A percentile compares a stretch with the other conserved stretches of the same genome.
These are phyloP conservation scores for Solanum appendiculatum DNA, from an alignment of 257 asterid species.

Conservation along the genomic window DNA sequence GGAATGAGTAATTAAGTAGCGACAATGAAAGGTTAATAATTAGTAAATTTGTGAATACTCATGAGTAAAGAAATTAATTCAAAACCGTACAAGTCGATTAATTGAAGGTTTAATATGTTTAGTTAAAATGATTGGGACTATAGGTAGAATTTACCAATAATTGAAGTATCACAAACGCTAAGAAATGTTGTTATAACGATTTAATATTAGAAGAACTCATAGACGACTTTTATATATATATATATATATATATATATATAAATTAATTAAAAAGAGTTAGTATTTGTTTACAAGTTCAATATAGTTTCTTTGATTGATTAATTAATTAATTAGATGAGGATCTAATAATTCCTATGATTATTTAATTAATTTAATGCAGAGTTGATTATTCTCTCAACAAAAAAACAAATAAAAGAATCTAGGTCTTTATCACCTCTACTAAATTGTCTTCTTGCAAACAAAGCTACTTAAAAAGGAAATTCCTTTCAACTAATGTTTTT, in stretches of 20 bases:
- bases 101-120: background rate
- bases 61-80: background rate
- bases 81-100: background rate
- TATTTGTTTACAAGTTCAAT: background rate
- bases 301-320: background rate
- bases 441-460: background rate
- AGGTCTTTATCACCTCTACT: background rate
- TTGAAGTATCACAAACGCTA: background rate
- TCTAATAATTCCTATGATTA: background rate
- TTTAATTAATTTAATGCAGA: background rate
- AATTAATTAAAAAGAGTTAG: background rate
- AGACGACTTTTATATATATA: background rate
- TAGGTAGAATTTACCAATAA: background rate
- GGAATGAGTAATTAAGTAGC: background rate
- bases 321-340: background rate
- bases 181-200: background rate
- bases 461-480: background rate
- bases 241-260: too few relatives aligned
- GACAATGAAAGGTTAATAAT: background rate
- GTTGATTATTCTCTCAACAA: background rate
- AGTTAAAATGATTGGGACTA: background rate
- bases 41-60: background rate
- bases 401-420: background rate
- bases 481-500: background rate
- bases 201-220: background rate